Conservation (phyloP, 352 stramenopile genomes). For the Phytophthora citrophthora region DNA sequence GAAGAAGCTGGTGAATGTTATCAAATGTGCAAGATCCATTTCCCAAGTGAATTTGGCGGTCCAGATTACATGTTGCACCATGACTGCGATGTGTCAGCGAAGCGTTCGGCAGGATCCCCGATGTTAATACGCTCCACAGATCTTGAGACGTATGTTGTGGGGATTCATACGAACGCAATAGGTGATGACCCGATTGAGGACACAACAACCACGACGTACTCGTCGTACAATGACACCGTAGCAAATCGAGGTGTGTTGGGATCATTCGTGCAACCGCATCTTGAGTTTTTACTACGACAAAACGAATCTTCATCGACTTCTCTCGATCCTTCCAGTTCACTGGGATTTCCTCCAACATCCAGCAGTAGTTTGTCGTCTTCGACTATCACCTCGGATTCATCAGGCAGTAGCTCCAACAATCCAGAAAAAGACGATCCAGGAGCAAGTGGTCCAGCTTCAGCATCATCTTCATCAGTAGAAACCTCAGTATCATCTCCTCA, state of each 20-base stretch:
- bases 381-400: background rate
- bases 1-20: constrained; percentile 38
- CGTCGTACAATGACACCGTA: constrained; percentile 35
- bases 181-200: constrained; percentile 25
- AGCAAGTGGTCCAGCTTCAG: constrained; percentile 7
- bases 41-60: constrained; percentile 46
- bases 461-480: constrained; percentile 24
- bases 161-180: constrained; percentile 60
- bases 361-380: constrained; percentile 2
- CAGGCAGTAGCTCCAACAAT: constrained; percentile 4
- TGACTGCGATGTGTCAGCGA: constrained; percentile 60
- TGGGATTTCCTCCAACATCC: constrained; percentile 3
- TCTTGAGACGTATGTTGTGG: constrained; percentile 66
- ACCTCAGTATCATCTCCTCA: constrained; percentile 9
- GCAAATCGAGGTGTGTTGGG: constrained; percentile 63
- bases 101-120: constrained; percentile 55
- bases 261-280: constrained; percentile 58
- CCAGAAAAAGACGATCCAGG: constrained; percentile 6
- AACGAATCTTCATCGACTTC: background rate
- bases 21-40: constrained; percentile 56
- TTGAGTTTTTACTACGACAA: constrained; percentile 37
- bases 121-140: constrained; percentile 65
- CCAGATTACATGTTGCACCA: constrained; percentile 61
- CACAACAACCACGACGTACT: constrained; percentile 7
- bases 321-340: constrained; percentile 4